These are phyloP conservation scores for Bipolaris gigantea DNA, from an alignment of 2,329 filamentous ascomycete genomes.

Conservation along the genomic window DNA sequence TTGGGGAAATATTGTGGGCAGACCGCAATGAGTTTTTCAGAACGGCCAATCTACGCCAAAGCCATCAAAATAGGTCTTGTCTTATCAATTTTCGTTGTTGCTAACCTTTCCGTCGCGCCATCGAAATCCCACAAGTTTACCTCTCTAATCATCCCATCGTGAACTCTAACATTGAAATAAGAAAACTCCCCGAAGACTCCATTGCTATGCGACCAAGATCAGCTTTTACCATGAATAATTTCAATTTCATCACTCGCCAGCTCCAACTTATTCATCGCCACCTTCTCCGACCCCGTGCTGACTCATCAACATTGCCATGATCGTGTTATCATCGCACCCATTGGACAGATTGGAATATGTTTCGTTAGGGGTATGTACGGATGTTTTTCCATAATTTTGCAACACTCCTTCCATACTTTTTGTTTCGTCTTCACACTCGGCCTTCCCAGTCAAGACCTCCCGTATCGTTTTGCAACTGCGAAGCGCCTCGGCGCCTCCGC, in stretches of 20 bases:
- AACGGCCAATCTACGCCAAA: background rate
- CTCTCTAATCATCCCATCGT: background rate
- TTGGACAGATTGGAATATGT: conserved; percentile 1
- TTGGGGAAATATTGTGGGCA: too few relatives aligned
- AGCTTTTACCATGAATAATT: too few relatives aligned
- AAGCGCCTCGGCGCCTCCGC: conserved; percentile 16
- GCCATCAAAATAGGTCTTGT: background rate
- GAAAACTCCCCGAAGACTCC: background rate
- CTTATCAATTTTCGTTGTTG: background rate
- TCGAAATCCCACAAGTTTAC: background rate
- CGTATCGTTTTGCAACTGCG: conserved; percentile 26
- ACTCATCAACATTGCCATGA: conserved; percentile 15
- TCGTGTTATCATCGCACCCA: conserved; percentile 5
- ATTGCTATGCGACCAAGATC: background rate
- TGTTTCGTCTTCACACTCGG: background rate
- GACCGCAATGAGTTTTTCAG: background rate
- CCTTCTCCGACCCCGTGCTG: conserved; percentile 6
- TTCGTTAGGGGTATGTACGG: conserved; percentile 3
- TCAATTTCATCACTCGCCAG: background rate
- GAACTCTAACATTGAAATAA: background rate
- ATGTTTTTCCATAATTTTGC: background rate
- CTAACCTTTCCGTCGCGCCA: background rate
- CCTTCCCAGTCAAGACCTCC: conserved; percentile 1
- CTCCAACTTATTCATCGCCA: background rate
- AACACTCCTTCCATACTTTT: background rate